Evolutionary conservation across 164 flowering plant species (phyloP).

Genomic region (Vitis riparia): DNA sequence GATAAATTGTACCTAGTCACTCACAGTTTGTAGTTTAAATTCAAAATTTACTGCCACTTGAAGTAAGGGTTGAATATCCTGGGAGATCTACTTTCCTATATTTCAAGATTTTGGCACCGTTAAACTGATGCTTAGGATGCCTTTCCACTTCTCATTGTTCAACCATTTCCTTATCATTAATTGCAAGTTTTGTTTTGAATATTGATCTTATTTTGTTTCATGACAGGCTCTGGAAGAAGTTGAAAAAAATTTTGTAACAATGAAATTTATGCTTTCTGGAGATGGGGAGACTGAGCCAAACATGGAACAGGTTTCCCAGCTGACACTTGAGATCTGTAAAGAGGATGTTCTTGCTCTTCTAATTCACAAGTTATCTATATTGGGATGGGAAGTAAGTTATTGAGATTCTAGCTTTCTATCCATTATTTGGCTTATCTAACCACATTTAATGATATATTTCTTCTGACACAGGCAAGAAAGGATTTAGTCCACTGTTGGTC

Average conservation of each 20-base stretch:
- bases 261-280: conserved; percentile 84
- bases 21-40: not conserved
- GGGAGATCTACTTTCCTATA: not conserved
- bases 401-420: not conserved
- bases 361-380: conserved; percentile 68
- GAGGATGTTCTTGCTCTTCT: conserved; percentile 80
- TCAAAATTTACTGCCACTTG: not conserved
- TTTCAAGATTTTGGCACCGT: not conserved
- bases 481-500: conserved; percentile 90
- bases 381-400: conserved; percentile 92
- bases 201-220: conserved; percentile 5
- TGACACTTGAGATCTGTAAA: conserved; percentile 73
- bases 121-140: not conserved
- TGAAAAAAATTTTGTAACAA: conserved; percentile 72
- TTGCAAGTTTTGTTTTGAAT: not conserved
- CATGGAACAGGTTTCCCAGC: conserved; percentile 65
- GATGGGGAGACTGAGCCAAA: conserved; percentile 91
- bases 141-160: not conserved
- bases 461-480: conserved; percentile 76
- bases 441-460: conserved; percentile 5
- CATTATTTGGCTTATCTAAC: not conserved
- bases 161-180: too few relatives aligned
- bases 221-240: conserved; percentile 89
- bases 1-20: not conserved
- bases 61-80: not conserved